Conservation (phyloP, 805 yeast genomes). For the Starmerella etchellsii region DNA sequence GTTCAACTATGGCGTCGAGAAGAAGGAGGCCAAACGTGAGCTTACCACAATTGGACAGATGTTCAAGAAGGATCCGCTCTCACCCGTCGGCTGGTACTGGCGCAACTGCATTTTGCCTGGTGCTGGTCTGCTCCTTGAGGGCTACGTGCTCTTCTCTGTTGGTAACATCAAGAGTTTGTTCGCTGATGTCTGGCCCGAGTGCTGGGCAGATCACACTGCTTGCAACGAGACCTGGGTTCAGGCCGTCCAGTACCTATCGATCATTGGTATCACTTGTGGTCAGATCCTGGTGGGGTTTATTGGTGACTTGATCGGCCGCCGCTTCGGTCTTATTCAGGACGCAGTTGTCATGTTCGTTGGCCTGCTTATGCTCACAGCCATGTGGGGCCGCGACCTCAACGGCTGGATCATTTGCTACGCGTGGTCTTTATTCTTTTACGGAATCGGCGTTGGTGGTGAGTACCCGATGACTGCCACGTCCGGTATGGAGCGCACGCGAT, state of each 20-base stretch:
- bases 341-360: slow-evolving; percentile 47
- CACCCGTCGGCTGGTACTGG: slow-evolving; percentile 28
- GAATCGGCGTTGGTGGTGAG: slow-evolving; percentile 51
- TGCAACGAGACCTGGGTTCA: slow-evolving; percentile 28
- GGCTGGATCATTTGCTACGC: slow-evolving; percentile 42
- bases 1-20: slow-evolving; percentile 24
- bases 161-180: slow-evolving; percentile 28
- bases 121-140: slow-evolving; percentile 30
- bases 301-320: slow-evolving; percentile 47
- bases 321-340: slow-evolving; percentile 47
- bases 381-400: slow-evolving; percentile 43
- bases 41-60: slow-evolving; percentile 18
- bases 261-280: slow-evolving; percentile 45
- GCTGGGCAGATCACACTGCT: slow-evolving; percentile 25
- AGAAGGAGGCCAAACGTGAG: slow-evolving; percentile 24
- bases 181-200: slow-evolving; percentile 28
- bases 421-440: slow-evolving; percentile 37
- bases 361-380: slow-evolving; percentile 43
- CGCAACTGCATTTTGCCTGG: slow-evolving; percentile 30
- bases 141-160: slow-evolving; percentile 29
- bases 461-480: slow-evolving; percentile 53
- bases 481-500: slow-evolving; percentile 46
- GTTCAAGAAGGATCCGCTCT: slow-evolving; percentile 27
- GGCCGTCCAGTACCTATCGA: slow-evolving; percentile 28
- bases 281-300: slow-evolving; percentile 46